Evolutionary conservation across 2,329 filamentous ascomycete species (phyloP), one percentile per base, ranked within the genome.

Genomic region (Penicillium sp.): DNA sequence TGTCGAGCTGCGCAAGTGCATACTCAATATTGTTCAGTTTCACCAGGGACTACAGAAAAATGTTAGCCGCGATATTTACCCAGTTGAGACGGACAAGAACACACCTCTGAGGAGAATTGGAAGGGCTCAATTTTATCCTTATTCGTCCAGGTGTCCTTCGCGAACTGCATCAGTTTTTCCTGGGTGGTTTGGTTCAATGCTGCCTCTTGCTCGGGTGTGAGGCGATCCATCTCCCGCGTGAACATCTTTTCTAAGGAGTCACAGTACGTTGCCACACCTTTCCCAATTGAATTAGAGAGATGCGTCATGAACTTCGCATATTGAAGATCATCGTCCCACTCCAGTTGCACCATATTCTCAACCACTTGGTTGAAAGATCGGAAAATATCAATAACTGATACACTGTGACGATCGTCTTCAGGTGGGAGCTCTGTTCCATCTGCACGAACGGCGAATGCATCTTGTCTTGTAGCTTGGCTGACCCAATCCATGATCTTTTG

Each of bases 11-110:
- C 54, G 91, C 84, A 76, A 96, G 91, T 6, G 92, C 93, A 74
- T 91, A 97, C 74, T 97, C 93, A 61, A 99, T 87, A 68, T 99
- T 96, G 79, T 99, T 99, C 63, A 99, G 83, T 75, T 97, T 99
- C 59, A 99, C 91, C 65, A 99, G 89, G 6, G 92, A 97, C 90
- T 96, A 27, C 63, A 40, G 61, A 77, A 66, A 12, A 77, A 72
- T 49, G 21, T 57, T 47, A 55, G 52, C 31, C 10, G 18, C 15
- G 6, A 31, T 45, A 25, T 42, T 16, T n/a, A 37, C n/a, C 10
- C 6, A 18, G 7, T 32, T 18, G 38, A 27, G 16, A 44, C 10
- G 25, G 12, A 34, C 31, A 34, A 47, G 1, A 7, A 72, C 80
- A 75, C 77, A 92, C 90, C 84, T 96, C 89, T 3, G 91, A 86